phyloP scores from a whole-genome alignment of 768 basidiomycete genomes.

The Pleurotus platypus region DNA sequence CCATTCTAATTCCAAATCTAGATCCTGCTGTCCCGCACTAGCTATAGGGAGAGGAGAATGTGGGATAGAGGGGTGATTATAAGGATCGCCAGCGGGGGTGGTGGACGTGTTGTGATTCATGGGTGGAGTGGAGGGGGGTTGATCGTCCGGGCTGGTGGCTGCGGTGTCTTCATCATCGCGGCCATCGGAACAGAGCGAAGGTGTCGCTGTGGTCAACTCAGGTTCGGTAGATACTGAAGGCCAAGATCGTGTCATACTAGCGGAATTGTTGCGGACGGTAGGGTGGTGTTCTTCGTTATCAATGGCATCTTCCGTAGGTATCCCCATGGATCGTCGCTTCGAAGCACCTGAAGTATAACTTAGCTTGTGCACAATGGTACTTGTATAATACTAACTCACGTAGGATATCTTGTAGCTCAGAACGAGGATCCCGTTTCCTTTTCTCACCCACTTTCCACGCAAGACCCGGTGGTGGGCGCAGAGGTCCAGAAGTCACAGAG shows the following conservation, averaged over 20 bases:
- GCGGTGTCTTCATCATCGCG: conserved; percentile 46
- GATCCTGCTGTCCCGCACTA: too few relatives aligned
- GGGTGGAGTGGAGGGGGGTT: conserved; percentile 51
- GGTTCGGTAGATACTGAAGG: conserved; percentile 27
- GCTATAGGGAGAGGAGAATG: not conserved
- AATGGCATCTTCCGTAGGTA: too few relatives aligned
- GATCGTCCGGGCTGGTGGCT: conserved; percentile 43
- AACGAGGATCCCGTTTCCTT: conserved; percentile 30
- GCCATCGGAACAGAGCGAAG: conserved; percentile 71
- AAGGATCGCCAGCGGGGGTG: not conserved
- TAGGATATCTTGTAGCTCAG: conserved; percentile 23
- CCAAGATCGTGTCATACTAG: conserved; percentile 8
- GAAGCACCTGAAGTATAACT: conserved; percentile 14
- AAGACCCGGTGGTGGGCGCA: not conserved
- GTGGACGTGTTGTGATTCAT: conserved; percentile 5
- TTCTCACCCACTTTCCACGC: conserved; percentile 23
- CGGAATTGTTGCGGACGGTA: not conserved
- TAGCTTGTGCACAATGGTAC: too few relatives aligned
- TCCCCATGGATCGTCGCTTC: conserved; percentile 33
- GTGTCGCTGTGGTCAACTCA: conserved; percentile 39
- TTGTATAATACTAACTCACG: conserved; percentile 22
- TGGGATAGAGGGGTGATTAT: conserved; percentile 1
- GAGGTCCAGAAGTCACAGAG: conserved; percentile 4
- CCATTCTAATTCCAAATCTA: too few relatives aligned
- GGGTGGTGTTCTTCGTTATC: too few relatives aligned